Evolutionary conservation across 1,284 basidiomycete genomes (phyloP), one percentile per base, ranked within the genome.

Genomic region (Rhizoctonia solani): DNA sequence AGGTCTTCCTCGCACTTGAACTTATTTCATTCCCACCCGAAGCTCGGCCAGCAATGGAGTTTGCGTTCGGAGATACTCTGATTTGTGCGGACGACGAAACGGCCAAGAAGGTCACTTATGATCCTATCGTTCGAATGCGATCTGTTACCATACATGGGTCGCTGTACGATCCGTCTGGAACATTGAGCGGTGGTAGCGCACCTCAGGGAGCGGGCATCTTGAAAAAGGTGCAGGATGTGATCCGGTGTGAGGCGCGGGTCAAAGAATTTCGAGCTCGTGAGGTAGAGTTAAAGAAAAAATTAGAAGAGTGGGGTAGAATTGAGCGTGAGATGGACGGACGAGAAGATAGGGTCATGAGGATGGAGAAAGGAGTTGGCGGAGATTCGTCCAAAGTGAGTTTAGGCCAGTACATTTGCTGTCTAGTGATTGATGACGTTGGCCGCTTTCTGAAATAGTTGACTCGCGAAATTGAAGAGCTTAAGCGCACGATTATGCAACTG

Each of bases 61-160:
- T 89, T 76, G 95, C 98, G 8, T 99, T 99, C 76, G 92, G 93
- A 66, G 90, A 93, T 75, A 95, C 93, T 0, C 83, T 99, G 70
- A 87, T 99, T 74, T 98, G 95, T 76, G 87, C 89, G 49, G 94
- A 97, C 74, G 87, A 95, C 2, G 87, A 89, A 30, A 85, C 94
- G 0, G 97, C 97, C 6, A 93, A 95, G 75, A 80, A 81, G 0
- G 92, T 98, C 44, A 98, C 97, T 0, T 99, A 98, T 79, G 80
- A 86, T 76, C 83, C 87, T 27, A 83, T 90, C 16, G 84, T 87
- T 30, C 80, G 83, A 14, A 86, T 90, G 69, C 89, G 89, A 68
- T 95, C 92, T 11, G 95, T 99, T 58, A 99, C 97, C 1, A 81
- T 96, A 19, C 89, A 95, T 27, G 97, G 97, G 16, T 97, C 99